Percentiles rank a stretch among this genome's conserved stretches.
These are phyloP conservation scores for Fusarium agapanthi DNA, from an alignment of 2,329 filamentous ascomycete species.

Conservation along the genomic window DNA sequence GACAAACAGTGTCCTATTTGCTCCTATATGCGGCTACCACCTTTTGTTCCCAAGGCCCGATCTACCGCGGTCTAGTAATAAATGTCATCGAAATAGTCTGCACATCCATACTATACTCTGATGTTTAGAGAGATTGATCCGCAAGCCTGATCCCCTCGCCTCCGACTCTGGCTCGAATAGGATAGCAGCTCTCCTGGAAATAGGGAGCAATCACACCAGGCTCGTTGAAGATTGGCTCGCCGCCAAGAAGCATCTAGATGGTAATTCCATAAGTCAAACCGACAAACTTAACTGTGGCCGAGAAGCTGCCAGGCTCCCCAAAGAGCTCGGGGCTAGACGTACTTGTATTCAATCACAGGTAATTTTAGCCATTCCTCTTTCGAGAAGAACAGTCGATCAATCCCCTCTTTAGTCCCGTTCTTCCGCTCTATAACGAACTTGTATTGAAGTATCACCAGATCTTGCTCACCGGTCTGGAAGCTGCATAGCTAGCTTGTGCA, in stretches of 20 bases:
- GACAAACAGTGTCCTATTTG: too few relatives aligned
- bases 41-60: too few relatives aligned
- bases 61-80: too few relatives aligned
- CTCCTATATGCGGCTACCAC: neutral
- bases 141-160: neutral
- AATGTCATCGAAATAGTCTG: rapidly evolving
- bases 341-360: neutral
- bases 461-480: neutral
- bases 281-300: neutral
- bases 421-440: neutral
- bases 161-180: neutral
- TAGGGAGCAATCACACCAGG: neutral
- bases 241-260: neutral
- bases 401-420: neutral
- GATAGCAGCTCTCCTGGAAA: neutral
- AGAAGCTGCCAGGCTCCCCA: neutral
- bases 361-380: neutral
- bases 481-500: neutral
- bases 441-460: neutral
- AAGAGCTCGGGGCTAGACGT: neutral
- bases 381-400: neutral
- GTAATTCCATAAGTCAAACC: neutral
- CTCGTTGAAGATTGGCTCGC: neutral
- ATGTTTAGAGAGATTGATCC: neutral
- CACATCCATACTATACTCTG: rapidly evolving